Evolutionary conservation across 805 yeast genomes (phyloP).

Genomic region (Pichia occidentalis): DNA sequence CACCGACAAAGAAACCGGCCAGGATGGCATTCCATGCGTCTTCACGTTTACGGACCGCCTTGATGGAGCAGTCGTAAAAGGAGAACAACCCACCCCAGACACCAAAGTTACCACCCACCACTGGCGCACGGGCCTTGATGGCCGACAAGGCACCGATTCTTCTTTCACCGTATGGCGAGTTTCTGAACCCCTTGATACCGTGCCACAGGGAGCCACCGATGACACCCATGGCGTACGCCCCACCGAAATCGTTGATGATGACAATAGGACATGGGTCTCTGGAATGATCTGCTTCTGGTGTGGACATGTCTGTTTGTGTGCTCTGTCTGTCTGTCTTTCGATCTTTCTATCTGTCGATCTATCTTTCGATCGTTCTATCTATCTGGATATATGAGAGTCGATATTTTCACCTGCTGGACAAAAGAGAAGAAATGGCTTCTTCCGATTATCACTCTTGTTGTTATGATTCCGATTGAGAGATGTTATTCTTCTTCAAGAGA

Average conservation of each 20-base stretch:
- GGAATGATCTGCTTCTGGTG: conserved; percentile 75
- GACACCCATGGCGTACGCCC: conserved; percentile 98
- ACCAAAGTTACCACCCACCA: conserved; percentile 97
- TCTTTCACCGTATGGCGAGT: conserved; percentile 96
- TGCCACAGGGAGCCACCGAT: conserved; percentile 99
- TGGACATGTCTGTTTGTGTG: conserved; percentile 43
- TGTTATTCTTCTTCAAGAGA: too few relatives aligned
- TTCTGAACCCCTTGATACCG: conserved; percentile 97
- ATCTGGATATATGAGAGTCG: too few relatives aligned
- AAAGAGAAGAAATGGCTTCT: too few relatives aligned
- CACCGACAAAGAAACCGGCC: conserved; percentile 98
- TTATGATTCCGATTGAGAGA: too few relatives aligned
- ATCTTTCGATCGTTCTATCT: neutral
- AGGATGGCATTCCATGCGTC: conserved; percentile 98
- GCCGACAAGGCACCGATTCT: conserved; percentile 84
- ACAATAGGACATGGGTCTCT: conserved; percentile 99
- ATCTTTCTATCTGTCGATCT: neutral
- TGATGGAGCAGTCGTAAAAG: conserved; percentile 90
- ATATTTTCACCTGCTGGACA: too few relatives aligned
- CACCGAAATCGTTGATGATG: conserved; percentile 94
- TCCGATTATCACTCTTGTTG: too few relatives aligned
- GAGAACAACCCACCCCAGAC: conserved; percentile 99
- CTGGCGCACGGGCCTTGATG: conserved; percentile 94
- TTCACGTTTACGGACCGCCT: conserved; percentile 93
- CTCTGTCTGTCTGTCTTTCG: neutral